Evolutionary conservation across 2,329 filamentous ascomycete genomes (phyloP).

Genomic region (Bretziella fagacearum): DNA sequence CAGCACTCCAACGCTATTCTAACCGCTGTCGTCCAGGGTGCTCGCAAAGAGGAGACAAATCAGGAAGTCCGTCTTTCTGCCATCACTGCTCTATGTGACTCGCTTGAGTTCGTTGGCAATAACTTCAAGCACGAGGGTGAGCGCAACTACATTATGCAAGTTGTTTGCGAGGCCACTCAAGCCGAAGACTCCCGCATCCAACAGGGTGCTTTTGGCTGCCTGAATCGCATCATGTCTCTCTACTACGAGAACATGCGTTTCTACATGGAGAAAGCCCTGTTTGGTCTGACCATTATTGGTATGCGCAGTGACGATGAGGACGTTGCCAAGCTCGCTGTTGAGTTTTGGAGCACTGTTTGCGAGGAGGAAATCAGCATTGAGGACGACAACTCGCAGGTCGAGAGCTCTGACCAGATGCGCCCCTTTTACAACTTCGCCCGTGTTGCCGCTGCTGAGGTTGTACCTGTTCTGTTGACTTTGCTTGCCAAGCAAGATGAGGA

Average conservation of each 20-base stretch:
- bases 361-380: conserved; percentile 97
- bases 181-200: conserved; percentile 81
- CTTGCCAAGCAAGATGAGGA: conserved; percentile 97
- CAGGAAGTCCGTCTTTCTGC: conserved; percentile 79
- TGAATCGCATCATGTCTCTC: conserved; percentile 96
- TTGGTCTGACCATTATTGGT: conserved; percentile 89
- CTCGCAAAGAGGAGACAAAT: conserved; percentile 90
- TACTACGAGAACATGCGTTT: conserved; percentile 99
- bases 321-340: conserved; percentile 91
- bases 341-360: conserved; percentile 99
- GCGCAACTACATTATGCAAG: conserved; percentile 99
- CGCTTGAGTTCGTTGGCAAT: conserved; percentile 89
- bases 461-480: conserved; percentile 74
- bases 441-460: conserved; percentile 82
- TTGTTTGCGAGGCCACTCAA: conserved; percentile 96
- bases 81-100: conserved; percentile 87
- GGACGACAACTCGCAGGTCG: conserved; percentile 63
- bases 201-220: conserved; percentile 86
- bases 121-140: conserved; percentile 99
- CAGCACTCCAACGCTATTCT: conserved; percentile 93
- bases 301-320: conserved; percentile 99
- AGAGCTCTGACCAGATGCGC: conserved; percentile 68
- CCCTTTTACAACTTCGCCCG: conserved; percentile 93
- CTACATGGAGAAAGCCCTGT: conserved; percentile 99
- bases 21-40: conserved; percentile 93